Base-by-base conservation (phyloP, 306 rosid genomes). In the Casuarina cunninghamiana region DNA sequence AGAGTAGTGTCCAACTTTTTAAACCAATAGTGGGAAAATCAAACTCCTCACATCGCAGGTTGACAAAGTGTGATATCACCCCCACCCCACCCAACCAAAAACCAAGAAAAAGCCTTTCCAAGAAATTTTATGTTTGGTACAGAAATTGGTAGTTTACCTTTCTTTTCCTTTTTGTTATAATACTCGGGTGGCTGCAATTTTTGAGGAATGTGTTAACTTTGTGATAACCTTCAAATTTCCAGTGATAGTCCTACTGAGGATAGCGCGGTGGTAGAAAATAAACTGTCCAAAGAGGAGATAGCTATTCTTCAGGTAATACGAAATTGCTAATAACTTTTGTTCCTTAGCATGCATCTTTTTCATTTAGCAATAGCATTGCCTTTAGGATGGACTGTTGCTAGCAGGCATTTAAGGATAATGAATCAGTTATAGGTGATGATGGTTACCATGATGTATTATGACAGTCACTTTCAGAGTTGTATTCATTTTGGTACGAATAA, bases 201-300 rank as follows among this genome's bases (percentile, higher is more conserved):
- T 35, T 79, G 9, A 58, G 73, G 79, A 54, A 53, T 83, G 72
- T 45, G 83, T 78, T 54, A 55, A 80, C 70, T 77, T 60, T 39
- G 60, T 75, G 84, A 71, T 82, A 73, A 74, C 65, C 50, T 79
- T 62, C 79, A 83, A 77, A 79, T 69, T 91, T 91, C 79, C 90
- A 80, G 90, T 79, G 75, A 87, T 44, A 75, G 84, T 83, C 88
- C 98, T 62, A 83, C 72, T 11, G 82, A 92, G 81, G 95, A 94
- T 67, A 77, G 75, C 72, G 84, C 87, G 39, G 77, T 84, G 76
- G 89, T 87, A 75, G 80, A 44, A 73, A 86, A 80, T 76, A 87
- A 89, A 81, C 83, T 90, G 79, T 87, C 98, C 0, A 84, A 87
- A 78, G 89, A 90, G 84, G 97, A 89, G 72, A 90, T 90, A 82